These are phyloP conservation scores for Cucurbita moschata DNA, from an alignment of 306 rosid genomes.

Conservation along the genomic window DNA sequence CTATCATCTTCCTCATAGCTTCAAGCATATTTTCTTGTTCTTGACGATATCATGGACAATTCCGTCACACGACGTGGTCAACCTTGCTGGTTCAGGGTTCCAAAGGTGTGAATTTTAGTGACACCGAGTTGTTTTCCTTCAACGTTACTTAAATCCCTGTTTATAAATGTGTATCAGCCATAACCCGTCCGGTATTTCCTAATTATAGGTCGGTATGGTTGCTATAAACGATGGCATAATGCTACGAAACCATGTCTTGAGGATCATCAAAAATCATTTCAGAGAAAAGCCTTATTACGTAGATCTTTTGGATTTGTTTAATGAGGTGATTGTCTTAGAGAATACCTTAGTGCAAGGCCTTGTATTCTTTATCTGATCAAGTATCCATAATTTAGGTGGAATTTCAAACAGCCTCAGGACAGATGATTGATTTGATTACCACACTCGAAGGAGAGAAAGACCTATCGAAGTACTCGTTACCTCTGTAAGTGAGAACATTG, in stretches of 20 bases:
- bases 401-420: conserved; percentile 93
- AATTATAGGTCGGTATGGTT: conserved; percentile 61
- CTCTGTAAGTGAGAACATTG: conserved; percentile 44
- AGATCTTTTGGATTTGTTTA: conserved; percentile 77
- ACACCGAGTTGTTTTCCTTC: neutral
- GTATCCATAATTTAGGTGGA: conserved; percentile 41
- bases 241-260: conserved; percentile 60
- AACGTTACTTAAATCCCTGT: neutral
- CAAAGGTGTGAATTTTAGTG: conserved; percentile 20
- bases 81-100: conserved; percentile 40
- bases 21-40: conserved; percentile 38
- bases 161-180: neutral
- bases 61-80: conserved; percentile 41
- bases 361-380: neutral
- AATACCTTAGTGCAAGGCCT: neutral
- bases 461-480: conserved; percentile 60
- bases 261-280: conserved; percentile 73
- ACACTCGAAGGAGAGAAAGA: conserved; percentile 87
- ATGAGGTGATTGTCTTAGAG: conserved; percentile 43
- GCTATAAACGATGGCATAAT: conserved; percentile 75
- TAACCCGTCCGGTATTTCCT: neutral
- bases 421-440: conserved; percentile 89
- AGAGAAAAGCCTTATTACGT: conserved; percentile 63
- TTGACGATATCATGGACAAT: conserved; percentile 40
- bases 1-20: conserved; percentile 13